A percentile compares a stretch with the other conserved stretches of the same genome.
These are phyloP conservation scores for Phaeosphaeria sp. DNA, from an alignment of 2,329 filamentous ascomycete species.

Conservation along the genomic window DNA sequence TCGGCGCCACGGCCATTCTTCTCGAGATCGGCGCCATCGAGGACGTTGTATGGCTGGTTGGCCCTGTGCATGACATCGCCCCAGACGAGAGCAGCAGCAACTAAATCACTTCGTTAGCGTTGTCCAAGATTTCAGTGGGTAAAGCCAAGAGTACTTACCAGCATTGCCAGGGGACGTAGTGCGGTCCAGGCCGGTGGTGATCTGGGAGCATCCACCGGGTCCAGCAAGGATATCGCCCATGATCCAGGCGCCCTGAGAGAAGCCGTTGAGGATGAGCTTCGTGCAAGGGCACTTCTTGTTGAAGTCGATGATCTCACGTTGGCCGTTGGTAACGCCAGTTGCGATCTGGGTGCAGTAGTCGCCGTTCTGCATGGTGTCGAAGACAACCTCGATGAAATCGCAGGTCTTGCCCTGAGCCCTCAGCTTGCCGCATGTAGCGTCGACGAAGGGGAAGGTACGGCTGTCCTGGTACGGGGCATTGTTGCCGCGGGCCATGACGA, in stretches of 20 bases:
- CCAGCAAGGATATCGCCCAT: conserved; percentile 66
- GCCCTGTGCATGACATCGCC: conserved; percentile 29
- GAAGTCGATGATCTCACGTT: conserved; percentile 58
- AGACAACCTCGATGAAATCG: conserved; percentile 31
- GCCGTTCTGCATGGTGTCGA: conserved; percentile 16
- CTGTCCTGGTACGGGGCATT: conserved; percentile 27
- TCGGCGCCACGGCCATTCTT: conserved; percentile 13
- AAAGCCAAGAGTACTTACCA: conserved; percentile 25
- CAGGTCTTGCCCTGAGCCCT: conserved; percentile 27
- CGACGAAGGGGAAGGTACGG: conserved; percentile 27
- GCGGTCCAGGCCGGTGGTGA: conserved; percentile 21
- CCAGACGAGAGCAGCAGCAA: conserved; percentile 30
- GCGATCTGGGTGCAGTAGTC: conserved; percentile 25
- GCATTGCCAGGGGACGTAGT: conserved; percentile 26
- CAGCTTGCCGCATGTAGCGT: conserved; percentile 27
- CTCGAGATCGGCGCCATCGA: conserved; percentile 23
- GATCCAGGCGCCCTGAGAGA: conserved; percentile 66
- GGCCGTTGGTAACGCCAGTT: conserved; percentile 26
- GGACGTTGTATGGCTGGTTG: conserved; percentile 31
- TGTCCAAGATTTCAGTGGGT: conserved; percentile 1
- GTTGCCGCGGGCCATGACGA: conserved; percentile 33
- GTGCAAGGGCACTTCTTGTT: conserved; percentile 62
- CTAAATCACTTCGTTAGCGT: conserved; percentile 9
- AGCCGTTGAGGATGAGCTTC: conserved; percentile 65
- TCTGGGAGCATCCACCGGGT: conserved; percentile 26